Percentiles rank a stretch among this genome's conserved stretches.
phyloP scores from a whole-genome alignment of 495 filamentous ascomycete species.

The Aspergillus egyptiacus region DNA sequence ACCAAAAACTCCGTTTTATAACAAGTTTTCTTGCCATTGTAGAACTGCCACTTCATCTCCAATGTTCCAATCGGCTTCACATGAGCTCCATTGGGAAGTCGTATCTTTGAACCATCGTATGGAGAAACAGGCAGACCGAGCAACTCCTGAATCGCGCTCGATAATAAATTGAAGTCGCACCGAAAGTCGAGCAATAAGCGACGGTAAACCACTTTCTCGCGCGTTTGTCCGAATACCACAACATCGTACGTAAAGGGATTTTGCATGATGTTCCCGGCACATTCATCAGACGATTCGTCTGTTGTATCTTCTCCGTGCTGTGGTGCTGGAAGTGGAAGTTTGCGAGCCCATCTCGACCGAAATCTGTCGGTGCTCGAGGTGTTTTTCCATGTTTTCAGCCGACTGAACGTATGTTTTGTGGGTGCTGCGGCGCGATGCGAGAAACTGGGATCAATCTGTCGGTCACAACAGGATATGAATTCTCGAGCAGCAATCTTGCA shows the following conservation, averaged over 20 bases:
- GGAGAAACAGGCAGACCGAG: neutral
- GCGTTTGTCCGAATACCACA: neutral
- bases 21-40: neutral
- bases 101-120: neutral
- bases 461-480: constrained; percentile 1
- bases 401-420: neutral
- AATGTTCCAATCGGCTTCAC: constrained; percentile 4
- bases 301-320: neutral
- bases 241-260: neutral
- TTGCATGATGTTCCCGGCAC: neutral
- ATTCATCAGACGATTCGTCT: neutral
- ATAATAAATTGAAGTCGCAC: neutral
- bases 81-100: neutral
- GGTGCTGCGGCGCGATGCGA: neutral
- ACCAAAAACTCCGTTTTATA: constrained; percentile 1
- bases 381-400: neutral
- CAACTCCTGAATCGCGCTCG: neutral
- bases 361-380: neutral
- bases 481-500: neutral
- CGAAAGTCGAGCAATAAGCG: neutral
- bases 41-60: neutral
- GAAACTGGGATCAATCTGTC: neutral
- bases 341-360: neutral
- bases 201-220: neutral
- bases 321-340: neutral